Evolutionary conservation across 805 yeast species (phyloP).

Genomic region (Cyberlindnera galapagoensis): DNA sequence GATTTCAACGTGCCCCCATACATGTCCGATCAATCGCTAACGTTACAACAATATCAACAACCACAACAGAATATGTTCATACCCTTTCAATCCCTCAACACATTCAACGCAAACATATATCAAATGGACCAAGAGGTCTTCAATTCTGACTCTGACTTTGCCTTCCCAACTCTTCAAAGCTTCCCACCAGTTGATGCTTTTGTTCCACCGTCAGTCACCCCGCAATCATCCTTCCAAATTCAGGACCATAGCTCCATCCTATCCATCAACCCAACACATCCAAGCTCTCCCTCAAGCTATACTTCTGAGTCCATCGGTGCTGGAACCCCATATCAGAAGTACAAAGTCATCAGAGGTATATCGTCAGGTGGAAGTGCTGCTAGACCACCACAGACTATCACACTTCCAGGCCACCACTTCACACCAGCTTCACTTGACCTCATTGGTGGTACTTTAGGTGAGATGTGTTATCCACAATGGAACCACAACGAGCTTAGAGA

Average conservation of each 20-base stretch:
- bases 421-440: constrained; percentile 44
- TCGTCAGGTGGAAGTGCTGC: constrained; percentile 53
- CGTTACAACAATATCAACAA: no score
- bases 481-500: constrained; percentile 37
- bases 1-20: no score
- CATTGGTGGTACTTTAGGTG: constrained; percentile 38
- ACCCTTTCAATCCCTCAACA: no score
- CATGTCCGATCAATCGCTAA: no score
- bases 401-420: constrained; percentile 25
- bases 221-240: no score
- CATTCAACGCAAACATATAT: no score
- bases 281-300: background rate
- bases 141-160: no score
- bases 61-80: no score
- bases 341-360: constrained; percentile 47
- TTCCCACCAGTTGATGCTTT: constrained; percentile 20
- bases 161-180: no score
- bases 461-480: constrained; percentile 50
- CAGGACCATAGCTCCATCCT: background rate
- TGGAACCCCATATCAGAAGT: no score
- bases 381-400: constrained; percentile 41
- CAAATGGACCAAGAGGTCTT: no score
- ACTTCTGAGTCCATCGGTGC: no score
- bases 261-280: background rate
- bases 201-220: constrained; percentile 10